These are phyloP conservation scores for Comarum palustre DNA, from an alignment of 306 rosid genomes.

Conservation along the genomic window DNA sequence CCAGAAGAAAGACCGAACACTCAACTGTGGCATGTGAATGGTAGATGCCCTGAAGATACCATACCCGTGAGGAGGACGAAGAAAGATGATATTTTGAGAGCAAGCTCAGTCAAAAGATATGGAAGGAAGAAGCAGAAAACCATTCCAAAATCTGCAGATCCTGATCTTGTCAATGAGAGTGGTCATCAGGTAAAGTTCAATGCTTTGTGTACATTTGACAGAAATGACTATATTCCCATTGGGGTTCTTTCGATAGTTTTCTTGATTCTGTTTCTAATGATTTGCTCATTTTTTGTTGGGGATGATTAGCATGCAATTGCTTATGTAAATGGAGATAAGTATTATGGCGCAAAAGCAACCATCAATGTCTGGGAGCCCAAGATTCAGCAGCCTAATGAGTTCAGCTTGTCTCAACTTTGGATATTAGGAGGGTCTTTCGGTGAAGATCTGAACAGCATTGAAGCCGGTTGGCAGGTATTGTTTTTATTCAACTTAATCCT, in stretches of 20 bases:
- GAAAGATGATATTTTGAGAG: slow-evolving; percentile 80
- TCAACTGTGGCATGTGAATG: slow-evolving; percentile 84
- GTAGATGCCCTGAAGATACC: slow-evolving; percentile 79
- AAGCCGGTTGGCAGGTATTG: slow-evolving; percentile 99
- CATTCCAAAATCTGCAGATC: slow-evolving; percentile 81
- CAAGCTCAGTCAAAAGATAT: slow-evolving; percentile 77
- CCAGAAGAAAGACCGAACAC: slow-evolving; percentile 43
- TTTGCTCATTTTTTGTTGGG: slow-evolving; percentile 11
- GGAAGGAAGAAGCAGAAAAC: slow-evolving; percentile 88
- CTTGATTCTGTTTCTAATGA: not conserved
- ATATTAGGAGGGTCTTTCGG: slow-evolving; percentile 94
- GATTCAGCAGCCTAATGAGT: slow-evolving; percentile 90
- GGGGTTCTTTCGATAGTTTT: not conserved
- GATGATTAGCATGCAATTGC: slow-evolving; percentile 86
- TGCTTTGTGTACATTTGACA: not conserved
- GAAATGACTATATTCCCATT: not conserved
- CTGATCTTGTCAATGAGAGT: slow-evolving; percentile 86
- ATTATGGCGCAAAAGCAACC: slow-evolving; percentile 93
- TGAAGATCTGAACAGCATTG: slow-evolving; percentile 97
- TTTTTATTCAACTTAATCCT: not conserved
- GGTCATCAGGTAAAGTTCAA: slow-evolving; percentile 84
- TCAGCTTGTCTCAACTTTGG: slow-evolving; percentile 98
- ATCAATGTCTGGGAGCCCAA: slow-evolving; percentile 98
- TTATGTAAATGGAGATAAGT: slow-evolving; percentile 92
- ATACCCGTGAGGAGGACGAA: slow-evolving; percentile 85